Percentiles rank a stretch among this genome's conserved stretches.
These are phyloP conservation scores for Solanum rostratum DNA, from an alignment of 257 asterid species.

Conservation along the genomic window DNA sequence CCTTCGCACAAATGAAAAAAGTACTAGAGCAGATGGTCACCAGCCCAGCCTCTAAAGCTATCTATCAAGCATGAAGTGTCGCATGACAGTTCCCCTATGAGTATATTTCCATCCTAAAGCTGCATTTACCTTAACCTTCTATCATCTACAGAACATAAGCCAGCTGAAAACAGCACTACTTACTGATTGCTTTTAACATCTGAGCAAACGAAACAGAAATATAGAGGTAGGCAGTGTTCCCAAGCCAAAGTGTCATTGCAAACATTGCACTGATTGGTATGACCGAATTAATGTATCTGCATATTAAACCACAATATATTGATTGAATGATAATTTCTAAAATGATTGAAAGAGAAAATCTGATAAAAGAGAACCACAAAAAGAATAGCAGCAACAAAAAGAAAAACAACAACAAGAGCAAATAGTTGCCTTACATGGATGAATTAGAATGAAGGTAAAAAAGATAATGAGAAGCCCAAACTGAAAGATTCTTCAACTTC, in stretches of 20 bases:
- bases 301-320: not conserved
- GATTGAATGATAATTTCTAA: not conserved
- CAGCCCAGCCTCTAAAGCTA: not conserved
- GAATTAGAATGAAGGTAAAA: not conserved
- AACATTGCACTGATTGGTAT: slow-evolving; percentile 97
- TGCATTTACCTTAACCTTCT: not conserved
- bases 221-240: slow-evolving; percentile 98
- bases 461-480: not conserved
- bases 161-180: slow-evolving; percentile 16
- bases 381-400: not conserved
- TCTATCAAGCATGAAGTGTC: not conserved
- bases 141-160: not conserved
- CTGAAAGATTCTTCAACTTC: not conserved
- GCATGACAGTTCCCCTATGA: not conserved
- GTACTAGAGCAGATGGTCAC: not conserved
- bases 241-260: slow-evolving; percentile 99
- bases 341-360: not conserved
- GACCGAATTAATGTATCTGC: slow-evolving; percentile 76
- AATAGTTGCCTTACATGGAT: not conserved
- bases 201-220: slow-evolving; percentile 97
- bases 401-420: not conserved
- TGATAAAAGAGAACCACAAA: not conserved
- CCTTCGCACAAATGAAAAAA: not conserved
- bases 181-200: slow-evolving; percentile 97
- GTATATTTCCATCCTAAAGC: not conserved